Evolutionary conservation across 2,329 filamentous ascomycete species (phyloP).

Genomic region (Botrytis aclada): DNA sequence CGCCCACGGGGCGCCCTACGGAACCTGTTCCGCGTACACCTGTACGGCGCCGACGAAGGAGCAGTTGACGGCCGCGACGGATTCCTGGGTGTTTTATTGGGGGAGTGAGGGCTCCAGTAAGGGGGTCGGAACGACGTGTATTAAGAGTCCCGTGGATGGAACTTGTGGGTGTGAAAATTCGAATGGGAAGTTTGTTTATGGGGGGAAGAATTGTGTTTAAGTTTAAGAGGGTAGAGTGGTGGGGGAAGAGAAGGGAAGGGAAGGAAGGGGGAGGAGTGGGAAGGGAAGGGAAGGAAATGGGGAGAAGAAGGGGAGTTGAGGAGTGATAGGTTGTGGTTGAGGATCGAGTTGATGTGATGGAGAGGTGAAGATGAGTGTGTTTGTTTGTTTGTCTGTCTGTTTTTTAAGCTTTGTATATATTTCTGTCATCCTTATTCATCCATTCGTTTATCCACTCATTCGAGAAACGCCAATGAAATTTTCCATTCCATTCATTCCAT

Average conservation of each 20-base stretch:
- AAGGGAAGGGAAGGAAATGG: too few species aligned
- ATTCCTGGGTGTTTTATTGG: slow-evolving; percentile 11
- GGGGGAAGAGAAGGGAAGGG: too few species aligned
- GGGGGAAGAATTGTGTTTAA: not conserved
- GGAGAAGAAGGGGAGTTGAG: too few species aligned
- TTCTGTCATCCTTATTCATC: too few species aligned
- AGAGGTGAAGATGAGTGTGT: too few species aligned
- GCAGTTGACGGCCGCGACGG: not conserved
- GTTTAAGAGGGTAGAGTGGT: not conserved
- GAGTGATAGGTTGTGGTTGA: too few species aligned
- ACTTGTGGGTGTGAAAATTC: slow-evolving; percentile 13
- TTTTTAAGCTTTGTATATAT: not conserved
- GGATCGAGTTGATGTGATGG: too few species aligned
- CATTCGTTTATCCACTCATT: too few species aligned
- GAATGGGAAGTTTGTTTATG: not conserved
- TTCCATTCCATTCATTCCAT: too few species aligned
- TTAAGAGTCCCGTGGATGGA: not conserved
- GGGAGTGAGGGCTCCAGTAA: not conserved
- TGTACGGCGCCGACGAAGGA: not conserved
- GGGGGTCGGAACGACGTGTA: not conserved
- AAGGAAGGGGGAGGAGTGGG: too few species aligned
- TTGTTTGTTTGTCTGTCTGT: too few species aligned
- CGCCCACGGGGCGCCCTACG: not conserved
- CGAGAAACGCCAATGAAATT: not conserved
- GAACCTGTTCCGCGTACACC: slow-evolving; percentile 6